Percentiles rank a stretch among this genome's conserved stretches.
Evolutionary conservation across 352 stramenopile genomes (phyloP).

Genomic region (Phytophthora pistaciae): DNA sequence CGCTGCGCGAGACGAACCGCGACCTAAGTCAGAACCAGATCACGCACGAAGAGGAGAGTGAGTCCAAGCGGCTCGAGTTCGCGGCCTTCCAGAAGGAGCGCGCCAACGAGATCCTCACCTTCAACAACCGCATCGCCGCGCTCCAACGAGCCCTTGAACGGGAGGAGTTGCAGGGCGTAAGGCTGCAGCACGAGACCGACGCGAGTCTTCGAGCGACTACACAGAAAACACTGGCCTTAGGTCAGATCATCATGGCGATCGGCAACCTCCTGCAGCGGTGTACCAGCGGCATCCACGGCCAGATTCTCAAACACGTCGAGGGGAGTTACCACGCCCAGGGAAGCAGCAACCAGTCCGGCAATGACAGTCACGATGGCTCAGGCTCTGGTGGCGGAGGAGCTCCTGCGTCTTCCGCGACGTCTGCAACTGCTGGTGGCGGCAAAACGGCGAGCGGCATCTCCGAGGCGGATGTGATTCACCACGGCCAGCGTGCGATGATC

Average conservation of each 20-base stretch:
- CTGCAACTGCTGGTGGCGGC: background rate
- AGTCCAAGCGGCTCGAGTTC: conserved; percentile 85
- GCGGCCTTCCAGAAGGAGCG: conserved; percentile 90
- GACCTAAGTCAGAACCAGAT: conserved; percentile 81
- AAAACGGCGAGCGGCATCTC: conserved; percentile 59
- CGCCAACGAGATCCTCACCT: conserved; percentile 93
- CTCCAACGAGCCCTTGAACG: conserved; percentile 85
- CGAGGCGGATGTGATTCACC: conserved; percentile 87
- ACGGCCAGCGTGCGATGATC: conserved; percentile 86
- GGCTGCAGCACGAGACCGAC: conserved; percentile 91
- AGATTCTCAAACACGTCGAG: conserved; percentile 91
- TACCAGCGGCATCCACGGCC: conserved; percentile 86
- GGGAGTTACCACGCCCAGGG: conserved; percentile 35
- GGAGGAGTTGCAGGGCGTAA: conserved; percentile 72
- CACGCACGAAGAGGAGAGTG: conserved; percentile 88
- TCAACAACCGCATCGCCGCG: conserved; percentile 92
- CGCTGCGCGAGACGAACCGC: conserved; percentile 91
- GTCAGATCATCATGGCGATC: conserved; percentile 92
- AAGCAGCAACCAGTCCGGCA: conserved; percentile 24
- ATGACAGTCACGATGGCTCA: conserved; percentile 21
- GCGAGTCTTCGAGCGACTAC: conserved; percentile 88
- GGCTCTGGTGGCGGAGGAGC: conserved; percentile 4
- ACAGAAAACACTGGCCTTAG: conserved; percentile 92
- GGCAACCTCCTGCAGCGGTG: conserved; percentile 85
- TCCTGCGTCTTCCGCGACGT: conserved; percentile 17